A percentile compares a stretch with the other conserved stretches of the same genome.
phyloP scores from a whole-genome alignment of 768 basidiomycete species.

The Suillus cothurnatus region DNA sequence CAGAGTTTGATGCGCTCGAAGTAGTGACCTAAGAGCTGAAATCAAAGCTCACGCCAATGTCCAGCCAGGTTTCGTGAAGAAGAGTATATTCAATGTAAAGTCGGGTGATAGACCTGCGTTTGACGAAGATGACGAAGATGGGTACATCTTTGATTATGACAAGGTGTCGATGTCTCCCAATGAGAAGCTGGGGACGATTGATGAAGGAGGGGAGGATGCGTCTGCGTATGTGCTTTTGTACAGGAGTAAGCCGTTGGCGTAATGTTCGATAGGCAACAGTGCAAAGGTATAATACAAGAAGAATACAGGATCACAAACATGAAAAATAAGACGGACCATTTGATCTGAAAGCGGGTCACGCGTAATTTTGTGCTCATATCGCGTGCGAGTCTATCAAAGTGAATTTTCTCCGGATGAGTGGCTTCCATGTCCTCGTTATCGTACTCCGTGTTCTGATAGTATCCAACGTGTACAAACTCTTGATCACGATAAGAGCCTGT shows the following conservation, averaged over 20 bases:
- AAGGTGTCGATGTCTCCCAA: conserved; percentile 87
- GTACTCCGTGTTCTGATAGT: conserved; percentile 99
- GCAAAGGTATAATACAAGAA: background rate
- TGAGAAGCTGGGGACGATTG: conserved; percentile 82
- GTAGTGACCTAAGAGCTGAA: conserved; percentile 80
- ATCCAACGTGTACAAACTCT: conserved; percentile 99
- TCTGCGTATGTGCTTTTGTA: conserved; percentile 90
- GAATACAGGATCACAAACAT: conserved; percentile 2
- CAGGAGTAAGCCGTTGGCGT: conserved; percentile 56
- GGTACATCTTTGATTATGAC: conserved; percentile 98
- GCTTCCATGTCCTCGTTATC: conserved; percentile 92
- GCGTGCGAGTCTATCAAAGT: conserved; percentile 79
- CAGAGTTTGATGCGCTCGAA: conserved; percentile 85
- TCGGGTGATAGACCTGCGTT: conserved; percentile 21
- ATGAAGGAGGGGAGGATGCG: conserved; percentile 93
- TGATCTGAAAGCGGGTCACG: conserved; percentile 91
- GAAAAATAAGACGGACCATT: conserved; percentile 56
- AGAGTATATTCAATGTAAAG: conserved; percentile 58
- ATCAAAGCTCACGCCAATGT: conserved; percentile 68
- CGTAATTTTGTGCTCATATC: conserved; percentile 91
- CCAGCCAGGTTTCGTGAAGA: conserved; percentile 82
- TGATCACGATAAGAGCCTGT: conserved; percentile 96
- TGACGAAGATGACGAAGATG: conserved; percentile 72
- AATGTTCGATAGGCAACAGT: conserved; percentile 8
- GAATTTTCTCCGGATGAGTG: conserved; percentile 63